Evolutionary conservation across 495 filamentous ascomycete species (phyloP), one percentile per base, ranked within the genome.

Genomic region (Xylaria venustula): DNA sequence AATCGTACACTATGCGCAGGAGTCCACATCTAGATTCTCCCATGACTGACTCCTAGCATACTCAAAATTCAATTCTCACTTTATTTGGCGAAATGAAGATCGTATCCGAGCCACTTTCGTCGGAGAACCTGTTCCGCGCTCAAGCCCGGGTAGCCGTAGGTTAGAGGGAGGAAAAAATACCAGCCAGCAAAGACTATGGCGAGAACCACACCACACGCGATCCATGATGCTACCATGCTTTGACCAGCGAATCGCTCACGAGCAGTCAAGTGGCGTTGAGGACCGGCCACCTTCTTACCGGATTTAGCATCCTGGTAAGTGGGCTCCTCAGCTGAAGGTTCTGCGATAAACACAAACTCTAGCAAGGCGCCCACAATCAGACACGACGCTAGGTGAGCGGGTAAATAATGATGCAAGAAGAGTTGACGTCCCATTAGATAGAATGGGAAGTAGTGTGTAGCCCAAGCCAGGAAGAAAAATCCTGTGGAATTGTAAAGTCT

Each of bases 401-500:
- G 94, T 36, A 98, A 87, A 65, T 98, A 98, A 71, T 98, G 94
- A 73, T 98, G 94, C 55, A 98, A 77, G 85, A 98, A 98, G 25
- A 98, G 85, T 75, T 98, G 94, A 59, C 94, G 90, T 52, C 93
- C 91, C 94, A 98, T 98, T 25, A 98, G 87, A 70, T 83, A 98
- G 81, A 98, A 98, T 15, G 94, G 95, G 75, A 96, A 90, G 78
- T 98, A 98, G 72, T 98, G 94, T 68, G 93, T 93, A 22, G 90
- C 89, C 94, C 94, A 98, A 6, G 97, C 87, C 58, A 98, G 89
- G 86, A 97, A 98, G 76, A 98, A 90, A 85, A 98, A 98, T 44
- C 94, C 94, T 0, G 95, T 98, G 62, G 90, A 95, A 82, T 97
- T 97, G 76, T 98, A 98, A 61, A 98, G 84, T 58, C 92, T 91